Conservation (phyloP, 2,329 filamentous ascomycete species). For the Trichoderma asperellum region DNA sequence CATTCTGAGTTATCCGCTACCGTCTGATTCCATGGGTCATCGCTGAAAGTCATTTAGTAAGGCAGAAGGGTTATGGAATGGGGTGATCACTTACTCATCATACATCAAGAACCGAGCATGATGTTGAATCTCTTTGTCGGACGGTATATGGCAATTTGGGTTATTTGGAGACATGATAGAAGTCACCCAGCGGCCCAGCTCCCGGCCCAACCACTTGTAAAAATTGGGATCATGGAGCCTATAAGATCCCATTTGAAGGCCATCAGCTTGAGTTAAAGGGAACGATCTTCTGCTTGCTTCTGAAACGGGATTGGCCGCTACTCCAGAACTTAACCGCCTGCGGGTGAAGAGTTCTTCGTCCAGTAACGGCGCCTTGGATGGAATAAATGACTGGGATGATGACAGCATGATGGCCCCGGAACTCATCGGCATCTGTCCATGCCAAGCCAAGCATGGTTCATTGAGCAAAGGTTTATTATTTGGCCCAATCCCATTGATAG, state of each 20-base stretch:
- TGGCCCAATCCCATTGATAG: too few relatives aligned
- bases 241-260: neutral
- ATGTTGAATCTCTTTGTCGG: slow-evolving; percentile 1
- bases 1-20: neutral
- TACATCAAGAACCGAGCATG: neutral
- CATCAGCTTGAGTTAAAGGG: neutral
- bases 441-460: neutral
- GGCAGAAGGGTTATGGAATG: neutral
- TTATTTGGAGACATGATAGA: neutral
- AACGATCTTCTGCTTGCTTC: neutral
- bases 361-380: neutral
- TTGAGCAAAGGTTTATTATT: neutral
- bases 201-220: neutral
- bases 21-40: neutral
- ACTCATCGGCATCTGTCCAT: neutral
- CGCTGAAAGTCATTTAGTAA: neutral
- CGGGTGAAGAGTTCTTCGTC: neutral
- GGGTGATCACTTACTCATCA: slow-evolving; percentile 35
- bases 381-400: neutral
- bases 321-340: neutral
- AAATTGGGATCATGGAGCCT: neutral
- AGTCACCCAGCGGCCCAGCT: neutral
- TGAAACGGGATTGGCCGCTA: neutral
- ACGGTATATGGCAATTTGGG: neutral
- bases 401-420: neutral